Evolutionary conservation across 768 basidiomycete genomes (phyloP), one percentile per base, ranked within the genome.

Genomic region (Lyophyllum shimeji): DNA sequence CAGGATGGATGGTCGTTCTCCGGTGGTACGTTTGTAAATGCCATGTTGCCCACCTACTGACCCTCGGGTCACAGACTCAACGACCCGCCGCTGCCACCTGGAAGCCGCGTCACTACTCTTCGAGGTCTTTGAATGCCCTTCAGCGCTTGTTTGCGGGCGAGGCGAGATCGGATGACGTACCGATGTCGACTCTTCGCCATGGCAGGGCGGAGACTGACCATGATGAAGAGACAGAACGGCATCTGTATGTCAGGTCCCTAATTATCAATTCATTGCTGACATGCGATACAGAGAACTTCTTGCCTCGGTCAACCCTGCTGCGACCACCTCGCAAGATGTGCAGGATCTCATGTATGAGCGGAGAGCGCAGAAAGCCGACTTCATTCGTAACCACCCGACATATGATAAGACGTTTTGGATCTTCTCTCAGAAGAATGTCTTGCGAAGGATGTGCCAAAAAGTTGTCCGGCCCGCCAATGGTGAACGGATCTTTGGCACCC

Each of bases 331-430:
- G 8, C 83, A 86, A 58, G 82, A 86, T 43, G 65, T 79, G 8
- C 77, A 79, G 56, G 89, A 95, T 63, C 80, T 80, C 18, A 59
- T 81, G 34, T 79, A 84, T 54, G 91, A 95, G 71, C 81, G 81
- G 18, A 81, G 84, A 7, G 90, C 89, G 7, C 83, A 83, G 63
- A 89, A 86, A 65, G 87, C 89, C 0, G 91, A 95, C 60, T 94
- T 96, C 68, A 96, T 97, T 60, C 83, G 82, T 1, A 83, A 87
- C 52, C 89, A 97, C 71, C 94, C 96, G 0, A 81, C 86, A 2
- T 98, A 90, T 65, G 95, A 98, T 71, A 90, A 85, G 64, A 83
- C 90, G 0, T 88, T 98, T 58, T 97, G 92, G 90, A 57, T 96
- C 18, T 88, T 98, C 67, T 82, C 88, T 1, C 93, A 96, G 72